Evolutionary conservation across 2,329 filamentous ascomycete genomes (phyloP).

Genomic region (Ceratocystis colombiana): DNA sequence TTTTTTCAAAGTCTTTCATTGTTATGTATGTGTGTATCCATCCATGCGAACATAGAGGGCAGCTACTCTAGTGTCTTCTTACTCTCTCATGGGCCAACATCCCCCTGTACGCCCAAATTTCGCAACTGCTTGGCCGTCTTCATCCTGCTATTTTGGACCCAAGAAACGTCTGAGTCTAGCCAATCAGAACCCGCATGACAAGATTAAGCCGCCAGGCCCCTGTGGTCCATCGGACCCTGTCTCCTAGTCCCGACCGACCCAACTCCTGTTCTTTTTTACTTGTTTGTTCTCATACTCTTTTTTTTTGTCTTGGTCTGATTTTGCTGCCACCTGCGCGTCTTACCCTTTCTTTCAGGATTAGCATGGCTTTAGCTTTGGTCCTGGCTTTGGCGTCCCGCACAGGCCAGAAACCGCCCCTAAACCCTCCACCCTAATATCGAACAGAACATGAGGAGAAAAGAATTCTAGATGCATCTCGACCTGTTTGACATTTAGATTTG

Average conservation of each 20-base stretch:
- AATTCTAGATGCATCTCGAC: too few species aligned
- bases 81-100: background rate
- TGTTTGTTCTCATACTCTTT: background rate
- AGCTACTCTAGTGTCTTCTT: background rate
- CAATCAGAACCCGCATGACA: background rate
- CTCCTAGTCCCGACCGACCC: background rate
- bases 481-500: background rate
- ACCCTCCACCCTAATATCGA: too few species aligned
- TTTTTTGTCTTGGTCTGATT: background rate
- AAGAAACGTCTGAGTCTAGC: background rate
- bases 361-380: background rate
- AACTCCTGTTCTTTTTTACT: background rate
- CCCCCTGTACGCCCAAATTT: constrained; percentile 2
- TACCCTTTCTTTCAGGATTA: background rate
- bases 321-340: background rate
- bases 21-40: too few species aligned
- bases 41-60: too few species aligned
- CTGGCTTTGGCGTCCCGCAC: background rate
- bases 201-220: constrained; percentile 1
- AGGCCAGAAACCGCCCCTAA: background rate
- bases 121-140: background rate
- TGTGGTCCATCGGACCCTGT: background rate
- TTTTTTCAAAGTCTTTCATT: background rate
- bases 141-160: constrained; percentile 11
- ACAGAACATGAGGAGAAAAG: too few species aligned